These are phyloP conservation scores for Penicillium sp. DNA, from an alignment of 2,329 filamentous ascomycete genomes.

Conservation along the genomic window DNA sequence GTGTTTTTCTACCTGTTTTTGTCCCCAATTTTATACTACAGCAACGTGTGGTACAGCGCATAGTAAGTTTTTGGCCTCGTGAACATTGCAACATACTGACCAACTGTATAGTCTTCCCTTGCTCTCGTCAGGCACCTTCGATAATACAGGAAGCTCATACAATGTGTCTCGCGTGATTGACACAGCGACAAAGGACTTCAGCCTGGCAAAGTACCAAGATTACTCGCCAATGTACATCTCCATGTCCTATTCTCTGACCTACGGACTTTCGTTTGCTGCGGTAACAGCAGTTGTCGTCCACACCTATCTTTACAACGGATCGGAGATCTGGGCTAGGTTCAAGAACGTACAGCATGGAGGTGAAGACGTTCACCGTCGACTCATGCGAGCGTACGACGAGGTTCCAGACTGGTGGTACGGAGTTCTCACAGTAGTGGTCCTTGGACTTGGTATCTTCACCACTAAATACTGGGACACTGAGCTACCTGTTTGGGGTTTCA, in stretches of 20 bases:
- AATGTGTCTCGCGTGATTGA: conserved; percentile 34
- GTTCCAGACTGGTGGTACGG: conserved; percentile 65
- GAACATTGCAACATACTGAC: background rate
- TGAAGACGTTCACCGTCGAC: conserved; percentile 64
- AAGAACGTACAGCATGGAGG: conserved; percentile 37
- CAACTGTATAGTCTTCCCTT: conserved; percentile 25
- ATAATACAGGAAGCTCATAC: conserved; percentile 34
- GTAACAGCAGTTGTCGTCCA: conserved; percentile 37
- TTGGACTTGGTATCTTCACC: conserved; percentile 37
- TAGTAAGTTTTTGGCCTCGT: conserved; percentile 21
- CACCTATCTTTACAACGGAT: conserved; percentile 37
- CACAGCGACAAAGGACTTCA: conserved; percentile 29
- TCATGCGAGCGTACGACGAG: conserved; percentile 65
- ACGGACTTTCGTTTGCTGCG: conserved; percentile 40
- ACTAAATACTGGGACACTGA: conserved; percentile 37
- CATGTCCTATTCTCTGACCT: conserved; percentile 38
- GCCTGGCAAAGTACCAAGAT: conserved; percentile 38
- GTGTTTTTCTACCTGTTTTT: conserved; percentile 55
- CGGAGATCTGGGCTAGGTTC: conserved; percentile 36
- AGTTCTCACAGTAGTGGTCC: conserved; percentile 31
- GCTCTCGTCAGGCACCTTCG: conserved; percentile 30
- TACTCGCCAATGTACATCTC: conserved; percentile 45
- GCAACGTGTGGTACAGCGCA: conserved; percentile 51
- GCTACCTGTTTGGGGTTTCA: conserved; percentile 43
- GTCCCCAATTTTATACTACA: conserved; percentile 57